A percentile compares a stretch with the other conserved stretches of the same genome.
phyloP scores from a whole-genome alignment of 2,329 filamentous ascomycete species.

The Colletotrichum caudatum region DNA sequence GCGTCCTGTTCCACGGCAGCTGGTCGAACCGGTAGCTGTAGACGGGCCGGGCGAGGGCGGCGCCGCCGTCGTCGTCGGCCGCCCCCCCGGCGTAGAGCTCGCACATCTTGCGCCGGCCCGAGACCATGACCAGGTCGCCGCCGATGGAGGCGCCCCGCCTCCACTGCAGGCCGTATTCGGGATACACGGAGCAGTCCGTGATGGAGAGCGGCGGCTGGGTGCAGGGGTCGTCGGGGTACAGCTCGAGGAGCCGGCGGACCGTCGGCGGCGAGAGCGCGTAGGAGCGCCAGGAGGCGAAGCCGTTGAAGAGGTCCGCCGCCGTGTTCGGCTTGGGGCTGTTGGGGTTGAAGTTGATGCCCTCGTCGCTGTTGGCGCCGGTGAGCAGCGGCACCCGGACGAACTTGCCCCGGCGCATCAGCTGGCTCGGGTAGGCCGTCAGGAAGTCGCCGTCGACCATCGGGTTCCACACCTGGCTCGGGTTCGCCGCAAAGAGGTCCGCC shows the following conservation, averaged over 20 bases:
- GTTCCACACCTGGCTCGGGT: conserved; percentile 55
- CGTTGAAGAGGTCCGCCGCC: conserved; percentile 57
- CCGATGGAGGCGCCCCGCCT: conserved; percentile 60
- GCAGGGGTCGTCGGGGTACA: conserved; percentile 63
- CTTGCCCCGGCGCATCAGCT: conserved; percentile 55
- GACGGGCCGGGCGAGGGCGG: conserved; percentile 48
- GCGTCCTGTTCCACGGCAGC: conserved; percentile 55
- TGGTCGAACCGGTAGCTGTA: conserved; percentile 65
- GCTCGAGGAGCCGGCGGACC: conserved; percentile 56
- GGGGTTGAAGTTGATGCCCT: conserved; percentile 55
- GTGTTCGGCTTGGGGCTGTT: conserved; percentile 56
- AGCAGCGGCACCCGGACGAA: conserved; percentile 60
- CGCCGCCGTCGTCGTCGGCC: too few relatives aligned
- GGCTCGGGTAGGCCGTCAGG: conserved; percentile 60
- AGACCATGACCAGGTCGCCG: conserved; percentile 62
- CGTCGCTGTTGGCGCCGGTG: conserved; percentile 63
- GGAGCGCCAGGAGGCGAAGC: conserved; percentile 56
- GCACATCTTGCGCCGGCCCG: conserved; percentile 58
- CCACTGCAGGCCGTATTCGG: conserved; percentile 55
- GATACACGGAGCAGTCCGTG: conserved; percentile 50
- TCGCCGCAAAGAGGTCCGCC: conserved; percentile 51
- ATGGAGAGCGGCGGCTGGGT: conserved; percentile 58
- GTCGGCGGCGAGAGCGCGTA: conserved; percentile 60
- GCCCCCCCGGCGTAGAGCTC: conserved; percentile 52
- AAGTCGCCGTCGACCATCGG: conserved; percentile 62